phyloP scores from a whole-genome alignment of 495 filamentous ascomycete genomes.

The Penicillium diatomitis region DNA sequence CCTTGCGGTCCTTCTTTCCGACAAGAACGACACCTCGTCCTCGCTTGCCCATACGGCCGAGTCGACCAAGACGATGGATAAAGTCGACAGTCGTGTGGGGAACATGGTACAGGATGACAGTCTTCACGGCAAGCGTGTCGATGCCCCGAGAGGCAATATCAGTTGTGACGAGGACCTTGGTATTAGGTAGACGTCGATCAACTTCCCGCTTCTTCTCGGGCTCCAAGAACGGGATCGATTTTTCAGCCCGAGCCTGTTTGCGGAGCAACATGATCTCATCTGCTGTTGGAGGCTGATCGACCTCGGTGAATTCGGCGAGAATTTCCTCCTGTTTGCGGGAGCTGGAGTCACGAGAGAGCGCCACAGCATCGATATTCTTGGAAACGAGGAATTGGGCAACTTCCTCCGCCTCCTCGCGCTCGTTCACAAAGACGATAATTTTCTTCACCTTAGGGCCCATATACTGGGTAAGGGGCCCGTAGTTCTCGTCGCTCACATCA shows the following conservation, averaged over 20 bases:
- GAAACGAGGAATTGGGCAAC: conserved; percentile 68
- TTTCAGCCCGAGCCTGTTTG: conserved; percentile 22
- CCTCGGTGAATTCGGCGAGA: conserved; percentile 65
- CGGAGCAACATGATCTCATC: conserved; percentile 29
- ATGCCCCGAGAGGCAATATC: conserved; percentile 89
- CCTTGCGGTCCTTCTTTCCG: conserved; percentile 78
- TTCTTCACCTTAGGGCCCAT: conserved; percentile 58
- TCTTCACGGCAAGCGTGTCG: conserved; percentile 84
- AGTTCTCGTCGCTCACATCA: conserved; percentile 22
- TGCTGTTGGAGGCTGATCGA: conserved; percentile 32
- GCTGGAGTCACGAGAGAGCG: conserved; percentile 71
- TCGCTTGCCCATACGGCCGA: conserved; percentile 85
- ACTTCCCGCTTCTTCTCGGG: conserved; percentile 11
- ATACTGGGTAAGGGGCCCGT: conserved; percentile 22
- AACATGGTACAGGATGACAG: conserved; percentile 90
- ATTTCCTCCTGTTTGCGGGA: conserved; percentile 64
- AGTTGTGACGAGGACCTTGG: conserved; percentile 86
- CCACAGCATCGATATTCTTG: conserved; percentile 81
- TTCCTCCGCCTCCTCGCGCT: conserved; percentile 78
- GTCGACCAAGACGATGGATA: conserved; percentile 85
- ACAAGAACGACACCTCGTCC: conserved; percentile 85
- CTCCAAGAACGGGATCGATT: conserved; percentile 25
- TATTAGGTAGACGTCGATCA: conserved; percentile 47
- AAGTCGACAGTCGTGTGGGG: conserved; percentile 95
- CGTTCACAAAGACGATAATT: conserved; percentile 95